These are phyloP conservation scores for Beta macrorhiza DNA, from an alignment of 179 eudicot species.

Conservation along the genomic window DNA sequence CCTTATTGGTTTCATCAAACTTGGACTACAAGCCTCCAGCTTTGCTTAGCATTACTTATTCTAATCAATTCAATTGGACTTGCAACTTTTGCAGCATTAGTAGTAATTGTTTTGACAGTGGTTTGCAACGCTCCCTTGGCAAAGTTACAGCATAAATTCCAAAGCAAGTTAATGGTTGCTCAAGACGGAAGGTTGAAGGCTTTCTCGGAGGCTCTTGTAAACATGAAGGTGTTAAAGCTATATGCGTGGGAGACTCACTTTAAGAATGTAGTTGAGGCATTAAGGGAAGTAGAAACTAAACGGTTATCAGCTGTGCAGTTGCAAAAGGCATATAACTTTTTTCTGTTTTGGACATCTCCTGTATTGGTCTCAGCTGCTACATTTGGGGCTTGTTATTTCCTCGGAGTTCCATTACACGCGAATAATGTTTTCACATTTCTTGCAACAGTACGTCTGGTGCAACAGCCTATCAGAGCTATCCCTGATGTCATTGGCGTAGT, in stretches of 20 bases:
- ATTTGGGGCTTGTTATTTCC: too few relatives aligned
- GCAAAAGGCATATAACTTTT: conserved; percentile 48
- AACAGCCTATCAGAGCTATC: conserved; percentile 62
- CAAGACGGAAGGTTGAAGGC: too few relatives aligned
- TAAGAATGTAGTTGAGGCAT: conserved; percentile 30
- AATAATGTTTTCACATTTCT: conserved; percentile 62
- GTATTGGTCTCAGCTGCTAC: not conserved
- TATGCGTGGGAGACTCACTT: conserved; percentile 72
- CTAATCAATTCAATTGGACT: conserved; percentile 32
- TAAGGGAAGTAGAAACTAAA: conserved; percentile 49
- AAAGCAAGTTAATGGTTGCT: conserved; percentile 23
- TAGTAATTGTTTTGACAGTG: conserved; percentile 34
- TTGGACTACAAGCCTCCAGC: conserved; percentile 39
- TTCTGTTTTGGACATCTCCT: conserved; percentile 71
- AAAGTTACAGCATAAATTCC: conserved; percentile 64
- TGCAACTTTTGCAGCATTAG: conserved; percentile 35
- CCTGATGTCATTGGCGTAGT: conserved; percentile 71
- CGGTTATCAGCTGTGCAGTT: conserved; percentile 59
- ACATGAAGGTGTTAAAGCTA: conserved; percentile 34
- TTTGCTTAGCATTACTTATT: conserved; percentile 33
- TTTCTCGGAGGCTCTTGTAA: too few relatives aligned
- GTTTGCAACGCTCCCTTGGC: conserved; percentile 41
- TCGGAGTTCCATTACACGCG: too few relatives aligned
- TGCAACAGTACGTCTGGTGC: conserved; percentile 71
- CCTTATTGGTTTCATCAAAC: conserved; percentile 32